Percentiles rank a stretch among this genome's conserved stretches.
Conservation (phyloP, 2,329 filamentous ascomycete species). For the Diaporthe australafricana region DNA sequence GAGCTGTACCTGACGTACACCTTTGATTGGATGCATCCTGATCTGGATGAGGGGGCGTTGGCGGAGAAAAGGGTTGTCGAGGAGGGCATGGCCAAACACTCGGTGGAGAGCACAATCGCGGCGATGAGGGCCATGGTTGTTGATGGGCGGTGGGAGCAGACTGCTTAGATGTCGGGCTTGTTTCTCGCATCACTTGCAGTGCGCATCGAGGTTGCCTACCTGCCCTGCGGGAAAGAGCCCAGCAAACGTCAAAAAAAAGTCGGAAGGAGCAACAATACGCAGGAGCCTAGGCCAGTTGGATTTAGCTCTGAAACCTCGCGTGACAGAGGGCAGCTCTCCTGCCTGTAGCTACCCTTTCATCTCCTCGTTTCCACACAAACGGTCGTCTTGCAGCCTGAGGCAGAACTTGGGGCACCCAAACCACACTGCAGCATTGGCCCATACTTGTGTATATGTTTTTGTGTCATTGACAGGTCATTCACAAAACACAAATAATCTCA, state of each 20-base stretch:
- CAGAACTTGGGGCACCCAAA: neutral
- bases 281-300: too few species aligned
- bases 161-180: neutral
- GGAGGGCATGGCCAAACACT: conserved; percentile 25
- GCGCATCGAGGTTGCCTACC: too few species aligned
- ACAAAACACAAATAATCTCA: neutral
- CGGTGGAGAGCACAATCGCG: conserved; percentile 30
- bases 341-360: neutral
- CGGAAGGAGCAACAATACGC: too few species aligned
- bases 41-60: conserved; percentile 5
- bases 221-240: too few species aligned
- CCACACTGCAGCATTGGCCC: neutral
- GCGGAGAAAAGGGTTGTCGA: conserved; percentile 22
- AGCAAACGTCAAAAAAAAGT: too few species aligned
- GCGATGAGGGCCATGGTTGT: conserved; percentile 27
- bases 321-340: too few species aligned
- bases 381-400: neutral
- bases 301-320: too few species aligned
- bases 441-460: too few species aligned
- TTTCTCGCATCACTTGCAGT: too few species aligned
- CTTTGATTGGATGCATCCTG: conserved; percentile 35
- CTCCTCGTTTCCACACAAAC: neutral
- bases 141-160: conserved; percentile 28
- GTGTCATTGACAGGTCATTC: neutral
- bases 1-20: conserved; percentile 36